A percentile compares a stretch with the other conserved stretches of the same genome.
Conservation (phyloP, 371 early-diverging fungal species). For the Mortierella sp. region DNA sequence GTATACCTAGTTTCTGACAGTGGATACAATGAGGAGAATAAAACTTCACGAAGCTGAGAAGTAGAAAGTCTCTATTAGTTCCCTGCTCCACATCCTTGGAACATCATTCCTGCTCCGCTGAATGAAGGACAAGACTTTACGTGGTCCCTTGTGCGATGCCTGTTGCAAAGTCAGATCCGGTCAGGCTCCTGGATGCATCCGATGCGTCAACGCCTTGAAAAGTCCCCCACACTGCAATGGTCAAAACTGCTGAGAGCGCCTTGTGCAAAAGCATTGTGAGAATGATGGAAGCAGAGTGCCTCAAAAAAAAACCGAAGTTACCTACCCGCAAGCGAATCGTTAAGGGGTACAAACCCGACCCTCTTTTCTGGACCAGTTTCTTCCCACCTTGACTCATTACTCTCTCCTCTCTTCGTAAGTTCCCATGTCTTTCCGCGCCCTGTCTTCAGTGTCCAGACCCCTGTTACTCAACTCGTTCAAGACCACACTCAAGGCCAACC, state of each 20-base stretch:
- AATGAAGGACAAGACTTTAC: slow-evolving; percentile 13
- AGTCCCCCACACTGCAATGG: slow-evolving; percentile 21
- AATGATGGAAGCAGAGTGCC: neutral
- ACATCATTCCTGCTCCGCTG: too few species aligned
- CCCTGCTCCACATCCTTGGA: too few species aligned
- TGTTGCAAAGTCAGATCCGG: slow-evolving; percentile 26
- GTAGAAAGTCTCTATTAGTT: neutral
- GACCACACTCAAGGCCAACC: slow-evolving; percentile 38
- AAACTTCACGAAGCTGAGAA: slow-evolving; percentile 45
- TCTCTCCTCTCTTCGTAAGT: neutral
- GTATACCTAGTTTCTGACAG: slow-evolving; percentile 31
- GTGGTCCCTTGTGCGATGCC: slow-evolving; percentile 32
- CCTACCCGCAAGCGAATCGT: too few species aligned
- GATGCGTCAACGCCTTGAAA: slow-evolving; percentile 19
- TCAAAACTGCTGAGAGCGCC: slow-evolving; percentile 27
- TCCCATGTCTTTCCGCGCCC: slow-evolving; percentile 41
- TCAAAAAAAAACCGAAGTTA: too few species aligned
- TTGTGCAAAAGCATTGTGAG: slow-evolving; percentile 29
- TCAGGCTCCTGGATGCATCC: slow-evolving; percentile 30
- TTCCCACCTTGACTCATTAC: neutral
- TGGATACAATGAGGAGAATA: slow-evolving; percentile 39
- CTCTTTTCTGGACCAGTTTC: too few species aligned
- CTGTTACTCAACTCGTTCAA: slow-evolving; percentile 45
- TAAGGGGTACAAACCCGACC: too few species aligned
- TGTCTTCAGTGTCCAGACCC: slow-evolving; percentile 39